Conservation (phyloP, 768 basidiomycete species). For the Hericium alpestre region DNA sequence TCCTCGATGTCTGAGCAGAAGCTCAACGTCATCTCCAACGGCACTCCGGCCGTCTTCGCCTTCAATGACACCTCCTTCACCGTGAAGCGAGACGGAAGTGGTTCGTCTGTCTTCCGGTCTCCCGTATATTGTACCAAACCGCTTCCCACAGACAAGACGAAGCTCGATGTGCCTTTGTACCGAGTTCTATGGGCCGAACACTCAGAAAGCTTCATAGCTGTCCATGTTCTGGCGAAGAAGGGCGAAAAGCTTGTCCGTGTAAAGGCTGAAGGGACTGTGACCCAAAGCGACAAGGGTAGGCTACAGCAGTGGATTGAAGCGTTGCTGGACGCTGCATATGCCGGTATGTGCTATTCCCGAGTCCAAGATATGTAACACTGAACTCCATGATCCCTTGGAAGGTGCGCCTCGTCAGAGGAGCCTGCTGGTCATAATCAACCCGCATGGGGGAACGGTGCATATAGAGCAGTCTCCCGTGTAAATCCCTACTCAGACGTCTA, state of each 20-base stretch:
- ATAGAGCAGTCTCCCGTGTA: background rate
- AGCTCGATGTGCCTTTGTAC: slow-evolving; percentile 27
- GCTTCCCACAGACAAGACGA: background rate
- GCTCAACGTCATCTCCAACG: slow-evolving; percentile 12
- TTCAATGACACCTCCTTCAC: slow-evolving; percentile 19
- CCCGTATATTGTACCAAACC: background rate
- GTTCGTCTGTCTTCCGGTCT: slow-evolving; percentile 3
- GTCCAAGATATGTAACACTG: slow-evolving; percentile 10
- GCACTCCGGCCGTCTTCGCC: slow-evolving; percentile 16
- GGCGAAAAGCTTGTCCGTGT: slow-evolving; percentile 29
- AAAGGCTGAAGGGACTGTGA: slow-evolving; percentile 33
- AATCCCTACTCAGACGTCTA: slow-evolving; percentile 1
- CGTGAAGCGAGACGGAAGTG: slow-evolving; percentile 15
- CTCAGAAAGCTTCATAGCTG: slow-evolving; percentile 27
- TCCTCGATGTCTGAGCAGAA: background rate
- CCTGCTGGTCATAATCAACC: slow-evolving; percentile 70
- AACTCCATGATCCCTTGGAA: slow-evolving; percentile 10
- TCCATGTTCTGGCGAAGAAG: slow-evolving; percentile 41
- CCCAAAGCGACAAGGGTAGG: slow-evolving; percentile 22
- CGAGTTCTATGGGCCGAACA: slow-evolving; percentile 48
- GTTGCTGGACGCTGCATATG: slow-evolving; percentile 50
- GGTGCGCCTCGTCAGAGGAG: slow-evolving; percentile 45
- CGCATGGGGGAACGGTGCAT: slow-evolving; percentile 66
- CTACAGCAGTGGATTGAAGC: slow-evolving; percentile 43
- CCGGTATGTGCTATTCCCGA: slow-evolving; percentile 30